These are phyloP conservation scores for Zygosaccharomyces lentus DNA, from an alignment of 805 yeast genomes.

Conservation along the genomic window DNA sequence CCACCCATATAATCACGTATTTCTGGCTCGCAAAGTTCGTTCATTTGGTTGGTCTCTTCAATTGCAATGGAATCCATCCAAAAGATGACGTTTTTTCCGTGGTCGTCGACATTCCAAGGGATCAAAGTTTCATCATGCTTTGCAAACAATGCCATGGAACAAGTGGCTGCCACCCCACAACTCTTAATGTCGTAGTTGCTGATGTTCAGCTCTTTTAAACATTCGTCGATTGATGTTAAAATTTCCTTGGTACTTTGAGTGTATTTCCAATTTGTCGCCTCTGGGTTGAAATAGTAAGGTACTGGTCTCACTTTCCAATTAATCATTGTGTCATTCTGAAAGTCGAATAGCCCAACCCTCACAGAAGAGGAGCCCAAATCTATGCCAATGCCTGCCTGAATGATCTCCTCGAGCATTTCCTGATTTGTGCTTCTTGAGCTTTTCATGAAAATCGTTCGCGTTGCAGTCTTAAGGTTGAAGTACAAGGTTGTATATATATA, in stretches of 20 bases:
- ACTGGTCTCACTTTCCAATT: slow-evolving; percentile 18
- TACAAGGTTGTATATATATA: background rate
- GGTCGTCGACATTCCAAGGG: slow-evolving; percentile 32
- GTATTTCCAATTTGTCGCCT: slow-evolving; percentile 23
- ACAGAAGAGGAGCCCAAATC: slow-evolving; percentile 53
- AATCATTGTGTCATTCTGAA: slow-evolving; percentile 17
- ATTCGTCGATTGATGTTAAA: slow-evolving; percentile 30
- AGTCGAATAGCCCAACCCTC: slow-evolving; percentile 36
- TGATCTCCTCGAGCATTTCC: background rate
- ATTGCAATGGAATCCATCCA: slow-evolving; percentile 57
- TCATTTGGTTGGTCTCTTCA: slow-evolving; percentile 34
- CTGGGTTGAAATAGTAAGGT: slow-evolving; percentile 21
- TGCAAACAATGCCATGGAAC: slow-evolving; percentile 50
- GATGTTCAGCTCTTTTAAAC: slow-evolving; percentile 18
- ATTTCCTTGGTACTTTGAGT: slow-evolving; percentile 45
- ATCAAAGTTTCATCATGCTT: slow-evolving; percentile 15
- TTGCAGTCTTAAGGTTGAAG: background rate
- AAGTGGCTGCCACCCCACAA: slow-evolving; percentile 51
- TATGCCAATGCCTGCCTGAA: slow-evolving; percentile 37
- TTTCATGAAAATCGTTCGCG: background rate
- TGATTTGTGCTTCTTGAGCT: background rate
- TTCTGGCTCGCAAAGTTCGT: slow-evolving; percentile 21
- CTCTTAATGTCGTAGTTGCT: slow-evolving; percentile 17
- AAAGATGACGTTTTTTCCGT: slow-evolving; percentile 42
- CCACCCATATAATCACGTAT: slow-evolving; percentile 39